Evolutionary conservation across 768 basidiomycete genomes (phyloP).

Genomic region (Auriscalpium microsporum): DNA sequence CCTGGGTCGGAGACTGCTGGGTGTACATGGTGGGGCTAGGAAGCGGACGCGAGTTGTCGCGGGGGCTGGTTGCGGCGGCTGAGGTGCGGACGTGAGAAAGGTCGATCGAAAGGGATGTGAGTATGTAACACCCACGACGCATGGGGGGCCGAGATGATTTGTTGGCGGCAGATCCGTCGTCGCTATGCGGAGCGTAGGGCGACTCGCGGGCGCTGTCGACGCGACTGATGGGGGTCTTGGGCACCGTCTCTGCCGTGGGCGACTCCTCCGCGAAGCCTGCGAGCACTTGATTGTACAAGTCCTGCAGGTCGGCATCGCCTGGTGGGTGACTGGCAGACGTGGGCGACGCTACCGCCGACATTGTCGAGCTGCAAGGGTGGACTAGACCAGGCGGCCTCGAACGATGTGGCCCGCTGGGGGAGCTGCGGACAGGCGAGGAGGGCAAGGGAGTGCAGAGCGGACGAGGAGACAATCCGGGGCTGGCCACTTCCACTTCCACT

Average conservation of each 20-base stretch:
- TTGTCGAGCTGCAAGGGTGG: background rate
- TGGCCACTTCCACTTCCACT: too few species aligned
- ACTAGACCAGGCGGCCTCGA: background rate
- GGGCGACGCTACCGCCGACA: slow-evolving; percentile 10
- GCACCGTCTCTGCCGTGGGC: slow-evolving; percentile 18
- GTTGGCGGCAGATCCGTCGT: slow-evolving; percentile 5
- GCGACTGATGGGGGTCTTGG: slow-evolving; percentile 6
- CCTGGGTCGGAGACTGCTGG: slow-evolving; percentile 9
- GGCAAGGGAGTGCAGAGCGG: background rate
- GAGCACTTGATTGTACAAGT: slow-evolving; percentile 70
- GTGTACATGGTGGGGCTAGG: slow-evolving; percentile 8
- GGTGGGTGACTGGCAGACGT: slow-evolving; percentile 26
- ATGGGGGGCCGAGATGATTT: background rate
- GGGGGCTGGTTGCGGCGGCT: slow-evolving; percentile 6
- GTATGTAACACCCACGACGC: slow-evolving; percentile 1
- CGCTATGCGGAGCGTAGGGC: slow-evolving; percentile 15
- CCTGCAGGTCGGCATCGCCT: slow-evolving; percentile 63
- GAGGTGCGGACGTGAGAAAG: background rate
- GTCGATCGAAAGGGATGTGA: background rate
- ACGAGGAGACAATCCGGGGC: too few species aligned
- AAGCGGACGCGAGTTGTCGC: slow-evolving; percentile 8
- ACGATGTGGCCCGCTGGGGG: background rate
- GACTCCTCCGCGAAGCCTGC: slow-evolving; percentile 53
- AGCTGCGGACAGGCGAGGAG: background rate
- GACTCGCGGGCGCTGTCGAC: slow-evolving; percentile 5